Base-by-base conservation (phyloP, 1,284 basidiomycete species). In the Hemileia vastatrix region DNA sequence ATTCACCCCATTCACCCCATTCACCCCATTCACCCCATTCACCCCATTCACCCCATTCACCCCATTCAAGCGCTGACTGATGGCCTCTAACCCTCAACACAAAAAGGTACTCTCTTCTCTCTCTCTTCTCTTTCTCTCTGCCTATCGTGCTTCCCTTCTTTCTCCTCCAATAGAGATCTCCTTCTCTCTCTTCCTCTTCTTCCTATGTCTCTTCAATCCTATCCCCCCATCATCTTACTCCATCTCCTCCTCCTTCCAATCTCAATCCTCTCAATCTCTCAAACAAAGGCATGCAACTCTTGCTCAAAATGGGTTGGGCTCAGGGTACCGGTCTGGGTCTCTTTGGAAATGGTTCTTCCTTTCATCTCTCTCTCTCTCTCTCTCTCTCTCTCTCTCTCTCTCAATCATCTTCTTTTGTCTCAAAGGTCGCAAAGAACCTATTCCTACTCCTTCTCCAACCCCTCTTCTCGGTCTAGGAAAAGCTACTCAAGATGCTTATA, bases 261-360 rank as follows among this genome's bases (percentile, higher is more conserved):
- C 1, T 19, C 48, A 21, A 33, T 18, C 13, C 18, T 24, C 47
- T n/a, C 27, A 49, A 18, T 6, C 24, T 19, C 4, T 18, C 1
- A n/a, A 63, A 63, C 33, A 63, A 63, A 36, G 60, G 60, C 3
- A 63, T 63, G 60, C 21, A 56, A 45, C 24, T 63, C n/a, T 54
- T 63, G 15, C 43, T 63, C 5, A 63, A 63, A 48, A 63, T 63
- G 60, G 60, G 60, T 9, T 63, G 60, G 60, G 33, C 48, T 27
- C 18, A 63, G 33, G 60, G 60, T 15, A 63, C 44, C 32, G 60
- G 60, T 19, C 44, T 63, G 27, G 60, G 60, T 13, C 21, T 63
- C 9, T 36, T 24, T 15, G 44, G 56, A 36, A 49, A 50, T 56
- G 60, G 60, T 56, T 32, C 9, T 13, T n/a, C 23, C 48, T 5